Evolutionary conservation across 352 stramenopile species (phyloP).

Genomic region (Aphanomyces astaci): DNA sequence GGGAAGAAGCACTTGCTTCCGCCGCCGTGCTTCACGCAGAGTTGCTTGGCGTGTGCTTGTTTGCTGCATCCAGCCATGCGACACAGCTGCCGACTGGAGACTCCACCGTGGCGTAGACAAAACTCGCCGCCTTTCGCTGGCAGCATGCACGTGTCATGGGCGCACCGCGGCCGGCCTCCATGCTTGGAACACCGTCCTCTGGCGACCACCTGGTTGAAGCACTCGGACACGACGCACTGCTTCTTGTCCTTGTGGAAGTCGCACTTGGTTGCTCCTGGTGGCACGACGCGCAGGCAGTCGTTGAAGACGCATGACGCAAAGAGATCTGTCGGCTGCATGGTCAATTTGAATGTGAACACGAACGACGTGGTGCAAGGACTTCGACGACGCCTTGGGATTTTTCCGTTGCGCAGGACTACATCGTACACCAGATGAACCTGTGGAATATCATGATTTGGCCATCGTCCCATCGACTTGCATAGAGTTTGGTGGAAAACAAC

Average conservation of each 20-base stretch:
- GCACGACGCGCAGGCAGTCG: slow-evolving; percentile 1
- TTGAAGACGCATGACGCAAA: slow-evolving; percentile 17
- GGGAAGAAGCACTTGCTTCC: slow-evolving; percentile 15
- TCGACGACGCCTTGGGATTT: background rate
- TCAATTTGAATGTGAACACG: background rate
- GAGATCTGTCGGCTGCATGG: background rate
- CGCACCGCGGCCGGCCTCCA: slow-evolving; percentile 74
- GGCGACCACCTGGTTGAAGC: slow-evolving; percentile 18
- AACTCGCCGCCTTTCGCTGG: slow-evolving; percentile 11
- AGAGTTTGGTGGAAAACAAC: too few species aligned
- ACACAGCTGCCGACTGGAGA: slow-evolving; percentile 7
- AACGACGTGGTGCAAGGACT: too few species aligned
- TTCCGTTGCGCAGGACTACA: too few species aligned
- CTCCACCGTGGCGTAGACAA: slow-evolving; percentile 14
- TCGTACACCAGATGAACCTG: too few species aligned
- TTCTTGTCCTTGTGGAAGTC: slow-evolving; percentile 23
- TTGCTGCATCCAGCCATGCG: background rate
- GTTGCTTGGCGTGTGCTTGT: slow-evolving; percentile 14
- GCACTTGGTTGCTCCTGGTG: slow-evolving; percentile 13
- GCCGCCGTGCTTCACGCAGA: slow-evolving; percentile 17
- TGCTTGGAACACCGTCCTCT: slow-evolving; percentile 68
- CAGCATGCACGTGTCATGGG: slow-evolving; percentile 58
- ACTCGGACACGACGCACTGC: slow-evolving; percentile 10
- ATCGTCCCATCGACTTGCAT: too few species aligned
- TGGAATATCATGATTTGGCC: too few species aligned